phyloP scores from a whole-genome alignment of 1,284 basidiomycete species.

The Crucibulum parvulum region DNA sequence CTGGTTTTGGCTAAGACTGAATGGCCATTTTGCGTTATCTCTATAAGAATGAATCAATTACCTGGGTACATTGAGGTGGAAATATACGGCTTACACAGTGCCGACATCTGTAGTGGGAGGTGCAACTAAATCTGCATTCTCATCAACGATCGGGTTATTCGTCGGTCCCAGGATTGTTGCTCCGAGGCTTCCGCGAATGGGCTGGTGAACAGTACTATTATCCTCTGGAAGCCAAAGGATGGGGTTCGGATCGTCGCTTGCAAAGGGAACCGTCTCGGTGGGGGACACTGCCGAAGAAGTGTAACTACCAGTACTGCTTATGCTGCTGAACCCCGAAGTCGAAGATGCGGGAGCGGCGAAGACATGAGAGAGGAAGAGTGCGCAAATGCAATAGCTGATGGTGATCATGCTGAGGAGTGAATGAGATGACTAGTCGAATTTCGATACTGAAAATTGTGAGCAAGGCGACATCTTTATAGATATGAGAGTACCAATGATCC shows the following conservation, averaged over 20 bases:
- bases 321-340: background rate
- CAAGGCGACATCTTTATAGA: too few species aligned
- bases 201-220: slow-evolving; percentile 24
- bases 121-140: slow-evolving; percentile 69
- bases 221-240: slow-evolving; percentile 43
- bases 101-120: slow-evolving; percentile 77
- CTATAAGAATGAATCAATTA: slow-evolving; percentile 32
- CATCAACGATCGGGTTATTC: slow-evolving; percentile 55
- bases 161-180: slow-evolving; percentile 62
- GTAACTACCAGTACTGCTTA: background rate
- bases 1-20: slow-evolving; percentile 71
- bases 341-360: slow-evolving; percentile 4
- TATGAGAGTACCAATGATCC: too few species aligned
- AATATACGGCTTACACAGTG: slow-evolving; percentile 50
- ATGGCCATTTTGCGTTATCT: slow-evolving; percentile 75
- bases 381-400: slow-evolving; percentile 32
- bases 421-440: too few species aligned
- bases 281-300: slow-evolving; percentile 7
- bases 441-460: too few species aligned
- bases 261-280: slow-evolving; percentile 51
- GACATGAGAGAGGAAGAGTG: slow-evolving; percentile 34
- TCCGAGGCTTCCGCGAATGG: slow-evolving; percentile 51
- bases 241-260: slow-evolving; percentile 58
- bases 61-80: background rate
- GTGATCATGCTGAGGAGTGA: slow-evolving; percentile 19